Base-by-base conservation (phyloP, 768 basidiomycete species). In the Lentinula edodes region DNA sequence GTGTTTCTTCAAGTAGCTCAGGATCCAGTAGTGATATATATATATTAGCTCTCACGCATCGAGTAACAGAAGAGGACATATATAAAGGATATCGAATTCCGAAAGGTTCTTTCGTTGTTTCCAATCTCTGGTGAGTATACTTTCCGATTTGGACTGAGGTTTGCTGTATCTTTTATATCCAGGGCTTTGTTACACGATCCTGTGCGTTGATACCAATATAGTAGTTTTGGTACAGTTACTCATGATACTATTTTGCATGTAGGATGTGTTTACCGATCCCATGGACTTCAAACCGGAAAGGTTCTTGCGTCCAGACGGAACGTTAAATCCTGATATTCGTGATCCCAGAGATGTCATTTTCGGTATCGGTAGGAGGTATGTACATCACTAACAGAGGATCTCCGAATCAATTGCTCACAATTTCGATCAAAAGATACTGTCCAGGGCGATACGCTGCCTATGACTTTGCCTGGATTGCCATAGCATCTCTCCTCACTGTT, bases 141-240 rank as follows among this genome's bases (percentile, higher is more conserved):
- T 28, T 10, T 48, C 9, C 23, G 6, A 8, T 9, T 5, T 7
- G 7, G 2, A 7, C 20, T n/a, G 46, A n/a, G 46, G 23, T n/a
- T n/a, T n/a, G n/a, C n/a, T n/a, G n/a, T 28, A 28, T 28, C 46
- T 28, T 2, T 5, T 5, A 34, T 8, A 23, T 20, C 20, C 13
- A 70, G 70, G 69, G 70, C 66, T 23, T 69, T 72, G 61, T 61
- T 69, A 38, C 70, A 70, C 50, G 72, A 73, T 62, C 63, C 59
- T 35, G 62, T 63, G 16, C 16, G 62, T 41, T 15, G 6, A 12
- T 57, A n/a, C 32, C 45, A 8, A 13, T 20, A 20, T 43, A 18
- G 16, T 9, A 9, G 4, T 39, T 13, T 39, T n/a, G n/a, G 46
- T 20, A 5, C 16, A 20, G 5, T 20, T 23, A 3, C 42, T 52